These are phyloP conservation scores for Carnegiea gigantea DNA, from an alignment of 179 eudicot genomes.

Conservation along the genomic window DNA sequence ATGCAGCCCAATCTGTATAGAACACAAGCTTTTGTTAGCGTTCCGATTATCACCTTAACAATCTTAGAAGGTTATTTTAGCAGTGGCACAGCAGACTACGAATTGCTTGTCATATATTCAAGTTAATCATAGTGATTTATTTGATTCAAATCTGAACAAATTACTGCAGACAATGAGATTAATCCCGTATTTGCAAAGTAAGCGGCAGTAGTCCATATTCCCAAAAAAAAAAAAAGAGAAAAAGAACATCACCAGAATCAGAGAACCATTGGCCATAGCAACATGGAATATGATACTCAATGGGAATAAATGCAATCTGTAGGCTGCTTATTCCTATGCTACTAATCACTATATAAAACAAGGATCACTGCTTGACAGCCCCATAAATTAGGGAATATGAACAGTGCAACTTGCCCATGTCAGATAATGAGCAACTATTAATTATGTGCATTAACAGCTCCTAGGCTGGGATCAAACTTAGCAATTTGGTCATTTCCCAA, in stretches of 20 bases:
- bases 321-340: not conserved
- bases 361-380: not conserved
- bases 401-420: not conserved
- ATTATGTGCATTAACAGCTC: not conserved
- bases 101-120: not conserved
- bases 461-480: not conserved
- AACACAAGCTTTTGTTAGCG: not conserved
- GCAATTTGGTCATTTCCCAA: not conserved
- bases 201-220: not conserved
- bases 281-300: not conserved
- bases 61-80: not conserved
- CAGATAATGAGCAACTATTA: not conserved
- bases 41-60: not conserved
- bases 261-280: not conserved
- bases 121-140: not conserved
- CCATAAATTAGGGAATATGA: not conserved
- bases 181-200: not conserved
- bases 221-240: too few species aligned
- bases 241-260: not conserved
- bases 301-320: not conserved
- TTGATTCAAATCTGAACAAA: too few species aligned
- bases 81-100: not conserved
- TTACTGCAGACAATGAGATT: not conserved
- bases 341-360: not conserved
- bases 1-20: not conserved